These are phyloP conservation scores for Cutaneotrichosporon cavernicola DNA, from an alignment of 1,284 basidiomycete species.

Conservation along the genomic window DNA sequence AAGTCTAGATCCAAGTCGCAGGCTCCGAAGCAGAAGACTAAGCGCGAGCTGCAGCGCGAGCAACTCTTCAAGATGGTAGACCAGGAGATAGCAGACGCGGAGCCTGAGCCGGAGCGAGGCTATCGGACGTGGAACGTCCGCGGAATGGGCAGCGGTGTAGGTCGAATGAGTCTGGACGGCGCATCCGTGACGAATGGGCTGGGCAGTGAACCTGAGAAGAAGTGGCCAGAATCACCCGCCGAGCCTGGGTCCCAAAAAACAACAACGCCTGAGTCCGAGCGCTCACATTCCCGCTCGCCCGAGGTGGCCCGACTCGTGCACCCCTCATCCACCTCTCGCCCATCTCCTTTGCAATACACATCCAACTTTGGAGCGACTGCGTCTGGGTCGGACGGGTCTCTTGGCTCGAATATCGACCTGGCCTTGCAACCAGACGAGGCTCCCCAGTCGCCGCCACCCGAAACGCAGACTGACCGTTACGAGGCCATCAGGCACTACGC, in stretches of 20 bases:
- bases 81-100: conserved; percentile 38
- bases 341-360: not conserved
- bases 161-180: not conserved
- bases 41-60: conserved; percentile 50
- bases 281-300: not conserved
- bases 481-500: conserved; percentile 44
- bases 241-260: not conserved
- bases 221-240: not conserved
- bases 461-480: conserved; percentile 28
- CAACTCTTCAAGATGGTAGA: conserved; percentile 48
- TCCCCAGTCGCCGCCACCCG: conserved; percentile 16
- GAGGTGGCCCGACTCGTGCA: not conserved
- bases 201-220: not conserved
- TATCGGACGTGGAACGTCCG: conserved; percentile 28
- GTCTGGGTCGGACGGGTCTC: not conserved
- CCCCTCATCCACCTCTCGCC: not conserved
- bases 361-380: not conserved
- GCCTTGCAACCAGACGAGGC: not conserved
- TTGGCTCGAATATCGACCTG: conserved; percentile 1
- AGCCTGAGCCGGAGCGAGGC: conserved; percentile 5
- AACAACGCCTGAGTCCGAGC: not conserved
- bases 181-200: not conserved
- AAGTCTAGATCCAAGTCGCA: conserved; percentile 1
- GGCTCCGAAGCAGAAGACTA: conserved; percentile 37
- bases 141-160: conserved; percentile 29